Base-by-base conservation (phyloP, 2,329 filamentous ascomycete genomes). In the Beauveria sp. region DNA sequence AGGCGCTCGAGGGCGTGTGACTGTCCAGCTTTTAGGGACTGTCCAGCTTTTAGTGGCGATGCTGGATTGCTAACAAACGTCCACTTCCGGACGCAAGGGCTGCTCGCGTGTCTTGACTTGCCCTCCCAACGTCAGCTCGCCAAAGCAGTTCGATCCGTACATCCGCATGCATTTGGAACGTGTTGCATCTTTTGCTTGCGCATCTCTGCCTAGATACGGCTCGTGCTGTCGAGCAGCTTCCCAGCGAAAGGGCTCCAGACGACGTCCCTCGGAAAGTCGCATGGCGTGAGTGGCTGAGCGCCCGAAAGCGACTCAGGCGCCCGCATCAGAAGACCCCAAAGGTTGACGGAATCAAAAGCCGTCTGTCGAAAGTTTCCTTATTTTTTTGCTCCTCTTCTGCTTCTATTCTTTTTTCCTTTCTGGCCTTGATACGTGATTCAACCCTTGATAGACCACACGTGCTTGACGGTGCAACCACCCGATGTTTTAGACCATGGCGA, bases 51-150 rank as follows among this genome's bases (percentile, higher is more conserved):
- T 55, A 60, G 56, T 20, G 60, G 58, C 30, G 62, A 65, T 10
- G 52, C 61, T 16, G 45, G 51, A 55, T 63, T 52, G 64, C 64
- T 5, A 51, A 60, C 40, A 24, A 34, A 61, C 64, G 30, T 59
- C 45, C 58, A 24, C 53, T 62, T 55, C 56, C 61, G 62, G 63
- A 64, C 65, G 61, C 64, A 63, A 67, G 66, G 49, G 62, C 56
- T 63, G 62, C 63, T 65, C 63, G 65, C 63, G 62, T 64, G 65
- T 66, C 63, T 65, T 20, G 55, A 62, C 60, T 60, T 61, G 56
- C 54, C 56, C 58, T 47, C 52, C 12, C 22, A 45, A 18, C 50
- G 22, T 16, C 38, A 28, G 18, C 22, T 46, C 40, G 24, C 28
- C 30, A 40, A 64, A 60, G 18, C 24, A 18, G 2, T 45, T 40